Evolutionary conservation across 441 rosid species (phyloP), one percentile per base, ranked within the genome.

Genomic region (Macaranga tanarius): DNA sequence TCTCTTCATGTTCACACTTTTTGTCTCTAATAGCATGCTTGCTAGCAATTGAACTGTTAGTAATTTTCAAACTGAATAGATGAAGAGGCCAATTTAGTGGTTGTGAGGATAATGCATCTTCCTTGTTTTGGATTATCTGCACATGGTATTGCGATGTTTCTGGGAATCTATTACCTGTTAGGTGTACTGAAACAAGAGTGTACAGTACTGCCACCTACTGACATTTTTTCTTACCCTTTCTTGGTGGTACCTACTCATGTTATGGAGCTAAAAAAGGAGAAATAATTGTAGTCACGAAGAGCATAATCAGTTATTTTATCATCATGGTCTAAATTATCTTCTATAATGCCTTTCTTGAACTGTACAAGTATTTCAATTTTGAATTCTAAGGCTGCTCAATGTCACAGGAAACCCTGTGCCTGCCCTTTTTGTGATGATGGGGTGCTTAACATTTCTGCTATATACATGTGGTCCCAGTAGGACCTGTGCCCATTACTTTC

Each of bases 401-500:
- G 40, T 40, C 9, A 42, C 22, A 45, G 25, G 47, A 12, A 62
- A 2, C 9, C 22, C 26, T 62, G 2, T 62, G 2, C 20, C 13
- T 28, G 8, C n/a, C 42, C 45, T 45, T 40, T n/a, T 38, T 11
- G 17, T 16, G 3, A 20, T 22, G 52, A 38, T 38, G 23, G 19
- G 10, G 52, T 42, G 31, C 52, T 44, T 22, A 40, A n/a, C 34
- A 28, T 63, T 20, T 63, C 67, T 42, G 67, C 67, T 63, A 44
- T 11, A 42, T 63, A 23, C 16, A 20, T 63, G 31, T 22, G 67
- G 51, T 22, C 67, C 51, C 19, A 10, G 10, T 63, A 12, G 34
- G 66, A 19, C 20, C 45, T n/a, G 25, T n/a, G 2, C 2, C 28
- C 50, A 63, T 63, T 63, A 63, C 16, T 20, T 25, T 10, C 40